These are phyloP conservation scores for Ophiocytium majus DNA, from an alignment of 352 stramenopile genomes.

Conservation along the genomic window DNA sequence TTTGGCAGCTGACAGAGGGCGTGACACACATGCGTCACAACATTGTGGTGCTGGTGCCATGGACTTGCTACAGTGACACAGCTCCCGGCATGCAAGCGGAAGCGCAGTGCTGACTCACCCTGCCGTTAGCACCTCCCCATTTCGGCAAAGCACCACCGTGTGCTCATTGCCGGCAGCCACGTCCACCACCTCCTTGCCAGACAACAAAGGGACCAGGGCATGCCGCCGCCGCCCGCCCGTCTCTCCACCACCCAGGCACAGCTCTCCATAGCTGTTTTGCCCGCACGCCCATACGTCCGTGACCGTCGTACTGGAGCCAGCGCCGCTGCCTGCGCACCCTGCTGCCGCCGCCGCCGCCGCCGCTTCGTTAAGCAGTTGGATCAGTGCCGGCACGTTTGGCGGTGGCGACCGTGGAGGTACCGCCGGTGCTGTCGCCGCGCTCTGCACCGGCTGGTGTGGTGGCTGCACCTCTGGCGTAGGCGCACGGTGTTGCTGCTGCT, in stretches of 20 bases:
- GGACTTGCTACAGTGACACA: no score
- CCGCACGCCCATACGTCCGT: conserved; percentile 85
- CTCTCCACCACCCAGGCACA: conserved; percentile 75
- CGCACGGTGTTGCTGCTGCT: not conserved
- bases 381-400: conserved; percentile 33
- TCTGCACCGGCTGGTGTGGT: conserved; percentile 18
- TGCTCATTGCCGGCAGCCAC: conserved; percentile 76
- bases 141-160: conserved; percentile 70
- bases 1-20: no score
- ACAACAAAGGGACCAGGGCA: conserved; percentile 65
- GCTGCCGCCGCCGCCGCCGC: not conserved
- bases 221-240: conserved; percentile 75
- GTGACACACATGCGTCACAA: no score
- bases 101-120: conserved; percentile 60
- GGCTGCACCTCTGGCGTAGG: no score
- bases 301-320: no score
- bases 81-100: no score
- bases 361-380: conserved; percentile 36
- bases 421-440: not conserved
- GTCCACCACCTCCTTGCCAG: conserved; percentile 45
- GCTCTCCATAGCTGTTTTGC: conserved; percentile 87
- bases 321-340: not conserved
- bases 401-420: conserved; percentile 20
- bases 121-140: conserved; percentile 75
- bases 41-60: no score